Evolutionary conservation across 345 rosid species (phyloP).

Genomic region (Populus euphratica): DNA sequence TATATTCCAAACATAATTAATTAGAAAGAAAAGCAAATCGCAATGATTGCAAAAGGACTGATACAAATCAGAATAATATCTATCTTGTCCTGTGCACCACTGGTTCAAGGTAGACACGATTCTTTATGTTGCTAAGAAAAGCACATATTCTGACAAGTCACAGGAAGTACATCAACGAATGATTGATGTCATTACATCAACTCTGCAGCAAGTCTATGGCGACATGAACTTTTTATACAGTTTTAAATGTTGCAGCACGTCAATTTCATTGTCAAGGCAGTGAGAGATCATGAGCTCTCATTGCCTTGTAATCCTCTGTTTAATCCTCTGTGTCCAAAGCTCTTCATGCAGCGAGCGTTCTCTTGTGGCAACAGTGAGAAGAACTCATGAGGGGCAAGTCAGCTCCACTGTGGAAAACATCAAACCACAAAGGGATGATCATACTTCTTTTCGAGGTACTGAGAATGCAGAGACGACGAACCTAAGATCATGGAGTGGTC

Average conservation of each 20-base stretch:
- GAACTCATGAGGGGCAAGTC: not conserved
- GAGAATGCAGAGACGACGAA: slow-evolving; percentile 22
- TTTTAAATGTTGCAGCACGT: not conserved
- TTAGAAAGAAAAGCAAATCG: not conserved
- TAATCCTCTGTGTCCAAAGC: slow-evolving; percentile 15
- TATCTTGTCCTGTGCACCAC: not conserved
- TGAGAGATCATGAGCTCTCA: slow-evolving; percentile 15
- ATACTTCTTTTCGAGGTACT: not conserved
- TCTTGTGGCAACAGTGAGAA: not conserved
- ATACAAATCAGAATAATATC: slow-evolving; percentile 31
- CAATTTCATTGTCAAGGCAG: not conserved
- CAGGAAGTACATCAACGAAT: not conserved
- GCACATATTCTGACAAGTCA: slow-evolving; percentile 26
- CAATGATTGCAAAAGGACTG: not conserved
- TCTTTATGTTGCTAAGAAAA: slow-evolving; percentile 29
- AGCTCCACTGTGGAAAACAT: not conserved
- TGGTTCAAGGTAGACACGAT: slow-evolving; percentile 25
- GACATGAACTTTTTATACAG: not conserved
- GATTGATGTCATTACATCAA: not conserved
- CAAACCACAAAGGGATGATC: not conserved
- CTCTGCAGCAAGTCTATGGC: not conserved
- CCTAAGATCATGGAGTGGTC: slow-evolving; percentile 27
- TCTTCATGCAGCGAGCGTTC: slow-evolving; percentile 5
- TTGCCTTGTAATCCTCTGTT: slow-evolving; percentile 18
- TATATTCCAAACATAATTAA: not conserved